These are phyloP conservation scores for Penicillium sp. DNA, from an alignment of 2,329 filamentous ascomycete genomes.

Conservation along the genomic window DNA sequence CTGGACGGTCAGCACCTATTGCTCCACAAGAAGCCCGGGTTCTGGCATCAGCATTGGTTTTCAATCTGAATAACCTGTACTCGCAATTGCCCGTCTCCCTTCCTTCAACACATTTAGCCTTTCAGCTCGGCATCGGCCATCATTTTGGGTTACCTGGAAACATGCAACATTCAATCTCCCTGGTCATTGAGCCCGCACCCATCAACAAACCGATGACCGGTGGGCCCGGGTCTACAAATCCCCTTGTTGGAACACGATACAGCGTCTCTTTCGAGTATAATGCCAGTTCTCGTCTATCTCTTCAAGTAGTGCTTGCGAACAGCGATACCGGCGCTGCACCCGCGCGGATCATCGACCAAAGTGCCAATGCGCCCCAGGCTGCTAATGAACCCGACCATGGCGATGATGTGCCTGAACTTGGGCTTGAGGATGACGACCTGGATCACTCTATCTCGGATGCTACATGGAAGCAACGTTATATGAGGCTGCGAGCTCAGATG, in stretches of 20 bases:
- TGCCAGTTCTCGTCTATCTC: slow-evolving; percentile 26
- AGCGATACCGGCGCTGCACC: slow-evolving; percentile 12
- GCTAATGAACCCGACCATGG: slow-evolving; percentile 4
- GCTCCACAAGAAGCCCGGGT: slow-evolving; percentile 33
- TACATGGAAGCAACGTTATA: slow-evolving; percentile 45
- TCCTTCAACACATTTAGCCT: slow-evolving; percentile 33
- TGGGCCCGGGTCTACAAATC: background rate
- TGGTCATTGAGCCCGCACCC: slow-evolving; percentile 26
- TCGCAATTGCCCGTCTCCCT: slow-evolving; percentile 28
- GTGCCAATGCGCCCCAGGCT: background rate
- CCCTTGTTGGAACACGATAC: slow-evolving; percentile 19
- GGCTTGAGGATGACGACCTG: slow-evolving; percentile 31
- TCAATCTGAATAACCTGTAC: slow-evolving; percentile 34
- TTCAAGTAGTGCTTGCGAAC: slow-evolving; percentile 30
- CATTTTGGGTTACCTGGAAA: slow-evolving; percentile 36
- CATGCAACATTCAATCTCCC: slow-evolving; percentile 27
- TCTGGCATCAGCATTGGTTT: slow-evolving; percentile 36
- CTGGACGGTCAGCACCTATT: slow-evolving; percentile 32
- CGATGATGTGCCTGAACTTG: slow-evolving; percentile 30
- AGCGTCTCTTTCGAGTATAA: slow-evolving; percentile 32
- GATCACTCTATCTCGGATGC: slow-evolving; percentile 28
- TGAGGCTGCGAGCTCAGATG: slow-evolving; percentile 41
- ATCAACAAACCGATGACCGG: background rate
- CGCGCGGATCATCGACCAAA: slow-evolving; percentile 12
- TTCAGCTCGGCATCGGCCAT: slow-evolving; percentile 41